Evolutionary conservation across 768 basidiomycete genomes (phyloP), one percentile per base, ranked within the genome.

Genomic region (Kwoniella europaea): DNA sequence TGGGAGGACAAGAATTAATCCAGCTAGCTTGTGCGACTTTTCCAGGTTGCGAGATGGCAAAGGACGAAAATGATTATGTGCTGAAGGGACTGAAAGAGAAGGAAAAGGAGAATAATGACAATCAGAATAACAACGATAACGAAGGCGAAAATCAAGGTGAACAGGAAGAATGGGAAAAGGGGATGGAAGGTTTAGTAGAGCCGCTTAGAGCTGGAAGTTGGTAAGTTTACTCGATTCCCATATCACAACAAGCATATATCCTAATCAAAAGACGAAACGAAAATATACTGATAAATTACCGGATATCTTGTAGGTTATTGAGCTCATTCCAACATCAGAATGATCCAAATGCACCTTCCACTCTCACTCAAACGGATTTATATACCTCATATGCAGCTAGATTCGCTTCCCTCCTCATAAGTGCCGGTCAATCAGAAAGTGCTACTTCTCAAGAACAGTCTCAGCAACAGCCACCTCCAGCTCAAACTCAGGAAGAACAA

Each of bases 1-100:
- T 79, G 29, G 75, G 73, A 63, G 80, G 80, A 56, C 76, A 78
- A 61, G 80, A 81, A 35, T 64, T 81, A 24, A 79, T 81, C 24
- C 75, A 74, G 43, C 70, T 81, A 10, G 78, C 76, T 4, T 78
- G 76, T 46, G 80, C 78, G 12, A 79, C 78, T 9, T 79, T 81
- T 53, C 70, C 74, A 2, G 80, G 78, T 7, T 76, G 78, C 35
- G 72, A 71, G 60, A 75, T 79, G 71, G 80, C 78, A 27, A 67
- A 67, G 52, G 76, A 78, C 42, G 75, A 79, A 16, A 75, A 67
- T 3, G 78, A 81, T 13, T 81, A 78, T 60, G 76, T 81, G 3
- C 20, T 81, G 54, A 76, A 71, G 44, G 80, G 80, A 0, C 9
- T 81, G 53, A 72, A 75, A 57, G 79, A 76, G n/a, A 69, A 67